Conservation (phyloP, 140 eudicot genomes). For the Bidens hawaiensis region DNA sequence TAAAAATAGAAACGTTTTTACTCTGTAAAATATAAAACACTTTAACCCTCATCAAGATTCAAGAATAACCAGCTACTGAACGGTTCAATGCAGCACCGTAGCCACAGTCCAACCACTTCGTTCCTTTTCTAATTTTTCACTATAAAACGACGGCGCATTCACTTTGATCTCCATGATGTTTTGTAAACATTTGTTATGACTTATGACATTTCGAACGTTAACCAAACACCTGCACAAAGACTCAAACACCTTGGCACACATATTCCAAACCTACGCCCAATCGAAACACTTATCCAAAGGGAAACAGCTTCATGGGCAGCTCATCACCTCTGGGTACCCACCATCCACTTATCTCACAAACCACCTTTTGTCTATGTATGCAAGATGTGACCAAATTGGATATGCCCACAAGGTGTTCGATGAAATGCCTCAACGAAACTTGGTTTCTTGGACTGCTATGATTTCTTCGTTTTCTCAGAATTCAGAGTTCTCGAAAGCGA, state of each 20-base stretch:
- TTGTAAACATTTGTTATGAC: slow-evolving; percentile 7
- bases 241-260: slow-evolving; percentile 22
- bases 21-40: too few species aligned
- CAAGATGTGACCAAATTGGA: slow-evolving; percentile 31
- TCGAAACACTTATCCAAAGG: slow-evolving; percentile 31
- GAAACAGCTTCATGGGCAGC: slow-evolving; percentile 43
- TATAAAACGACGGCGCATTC: too few species aligned
- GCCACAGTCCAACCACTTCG: too few species aligned
- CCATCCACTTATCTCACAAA: slow-evolving; percentile 36
- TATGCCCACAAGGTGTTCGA: slow-evolving; percentile 43
- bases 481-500: slow-evolving; percentile 10
- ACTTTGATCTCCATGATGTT: too few species aligned
- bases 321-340: slow-evolving; percentile 28
- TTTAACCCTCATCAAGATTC: too few species aligned
- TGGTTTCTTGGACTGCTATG: slow-evolving; percentile 56
- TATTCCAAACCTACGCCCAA: slow-evolving; percentile 32
- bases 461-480: slow-evolving; percentile 40
- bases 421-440: slow-evolving; percentile 39
- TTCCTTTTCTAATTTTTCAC: too few species aligned
- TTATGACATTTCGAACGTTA: slow-evolving; percentile 32
- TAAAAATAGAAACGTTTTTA: too few species aligned
- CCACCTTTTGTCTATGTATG: slow-evolving; percentile 38
- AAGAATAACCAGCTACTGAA: too few species aligned
- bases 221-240: slow-evolving; percentile 30
- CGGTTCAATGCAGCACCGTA: too few species aligned